phyloP scores from a whole-genome alignment of 108 stramenopile genomes.

The Fistulifera pelliculosa region DNA sequence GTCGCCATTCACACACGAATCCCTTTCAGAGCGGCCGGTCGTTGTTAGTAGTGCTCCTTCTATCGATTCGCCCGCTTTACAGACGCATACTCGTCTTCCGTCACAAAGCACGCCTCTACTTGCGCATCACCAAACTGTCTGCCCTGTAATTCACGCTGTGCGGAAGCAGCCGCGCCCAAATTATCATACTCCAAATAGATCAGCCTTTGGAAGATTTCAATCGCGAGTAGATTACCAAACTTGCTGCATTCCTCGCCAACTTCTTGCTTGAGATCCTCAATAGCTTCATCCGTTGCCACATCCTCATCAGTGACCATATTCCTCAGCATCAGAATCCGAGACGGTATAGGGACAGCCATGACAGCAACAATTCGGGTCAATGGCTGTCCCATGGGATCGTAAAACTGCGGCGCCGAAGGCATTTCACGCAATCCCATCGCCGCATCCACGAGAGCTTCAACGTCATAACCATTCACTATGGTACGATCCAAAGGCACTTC shows the following conservation, averaged over 20 bases:
- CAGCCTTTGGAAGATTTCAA: constrained; percentile 30
- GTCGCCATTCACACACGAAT: too few species aligned
- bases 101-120: constrained; percentile 42
- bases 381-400: constrained; percentile 32
- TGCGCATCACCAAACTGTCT: constrained; percentile 84
- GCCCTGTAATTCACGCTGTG: constrained; percentile 74
- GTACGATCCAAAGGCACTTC: constrained; percentile 20
- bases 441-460: constrained; percentile 68
- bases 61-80: constrained; percentile 1
- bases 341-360: constrained; percentile 7
- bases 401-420: constrained; percentile 37
- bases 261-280: constrained; percentile 71
- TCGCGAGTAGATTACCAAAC: constrained; percentile 71
- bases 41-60: too few species aligned
- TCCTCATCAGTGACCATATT: constrained; percentile 98
- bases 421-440: constrained; percentile 55
- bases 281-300: constrained; percentile 76
- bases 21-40: too few species aligned
- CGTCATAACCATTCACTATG: constrained; percentile 64
- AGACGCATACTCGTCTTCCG: constrained; percentile 19
- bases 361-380: constrained; percentile 31
- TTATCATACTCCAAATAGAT: constrained; percentile 88
- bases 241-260: constrained; percentile 73
- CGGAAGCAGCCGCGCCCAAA: constrained; percentile 51
- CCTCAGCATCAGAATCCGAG: constrained; percentile 81